These are phyloP conservation scores for Bondarzewia mesenterica DNA, from an alignment of 1,284 basidiomycete genomes.

Conservation along the genomic window DNA sequence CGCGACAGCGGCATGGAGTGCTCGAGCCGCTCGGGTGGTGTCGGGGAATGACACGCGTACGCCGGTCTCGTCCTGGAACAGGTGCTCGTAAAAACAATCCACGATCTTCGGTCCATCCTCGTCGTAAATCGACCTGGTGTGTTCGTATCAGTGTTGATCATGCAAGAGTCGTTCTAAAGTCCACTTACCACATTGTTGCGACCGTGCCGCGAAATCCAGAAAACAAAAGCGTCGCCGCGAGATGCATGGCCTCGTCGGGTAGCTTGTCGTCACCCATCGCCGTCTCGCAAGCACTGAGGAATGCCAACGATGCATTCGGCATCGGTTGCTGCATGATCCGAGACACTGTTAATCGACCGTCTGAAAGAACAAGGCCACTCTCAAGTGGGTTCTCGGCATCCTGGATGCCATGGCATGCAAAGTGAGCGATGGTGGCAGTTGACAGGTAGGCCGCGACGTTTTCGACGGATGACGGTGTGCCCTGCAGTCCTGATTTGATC, in stretches of 20 bases:
- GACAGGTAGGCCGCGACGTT: neutral
- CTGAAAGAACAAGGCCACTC: neutral
- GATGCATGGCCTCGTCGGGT: neutral
- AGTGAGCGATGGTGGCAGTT: neutral
- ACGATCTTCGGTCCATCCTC: neutral
- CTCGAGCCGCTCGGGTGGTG: neutral
- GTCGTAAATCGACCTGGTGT: neutral
- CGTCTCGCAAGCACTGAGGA: neutral
- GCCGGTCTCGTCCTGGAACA: neutral
- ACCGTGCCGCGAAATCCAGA: conserved; percentile 10
- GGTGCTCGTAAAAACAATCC: neutral
- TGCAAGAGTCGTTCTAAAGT: neutral
- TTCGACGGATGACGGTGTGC: neutral
- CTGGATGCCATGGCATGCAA: neutral
- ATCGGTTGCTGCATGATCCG: neutral
- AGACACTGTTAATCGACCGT: neutral
- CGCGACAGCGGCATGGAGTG: neutral
- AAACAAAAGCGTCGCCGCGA: conserved; percentile 1
- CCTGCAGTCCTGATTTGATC: neutral
- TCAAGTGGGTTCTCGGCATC: neutral
- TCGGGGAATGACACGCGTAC: neutral
- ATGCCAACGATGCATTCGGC: neutral
- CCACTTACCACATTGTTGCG: conserved; percentile 9
- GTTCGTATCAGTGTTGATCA: neutral
- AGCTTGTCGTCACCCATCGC: neutral